Base-by-base conservation (phyloP, 768 basidiomycete species). In the Strobilomyces confusus region DNA sequence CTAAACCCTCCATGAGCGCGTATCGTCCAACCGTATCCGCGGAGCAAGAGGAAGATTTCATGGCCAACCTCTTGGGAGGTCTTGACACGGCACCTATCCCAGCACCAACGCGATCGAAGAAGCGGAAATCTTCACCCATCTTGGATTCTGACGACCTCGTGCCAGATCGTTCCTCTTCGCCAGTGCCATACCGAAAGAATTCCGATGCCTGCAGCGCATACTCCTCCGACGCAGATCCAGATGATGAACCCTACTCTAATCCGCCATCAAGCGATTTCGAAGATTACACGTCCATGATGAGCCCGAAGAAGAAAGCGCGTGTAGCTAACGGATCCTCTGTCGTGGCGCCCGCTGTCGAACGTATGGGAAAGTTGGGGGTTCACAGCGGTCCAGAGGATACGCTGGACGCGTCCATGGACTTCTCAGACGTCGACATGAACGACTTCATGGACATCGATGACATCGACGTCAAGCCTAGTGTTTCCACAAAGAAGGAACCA, bases 11-110 rank as follows among this genome's bases (percentile, higher is more conserved):
- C 12, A 86, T 92, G 56, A 86, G 77, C 68, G 89, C 86, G 14
- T 98, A 98, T 67, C 80, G 92, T 29, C 86, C 89, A 1, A 76
- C 76, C 0, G 80, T 86, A 13, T 86, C 89, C 9, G 84, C 77
- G 13, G 87, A 85, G 48, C 82, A 93, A 61, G 97, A 98, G 67
- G 77, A 81, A 36, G 92, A 95, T 59, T 92, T 99, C 59, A 89
- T 99, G 91, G 81, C 83, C 0, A 80, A 79, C 34, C 71, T 99
- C 1, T 73, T 99, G 11, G 87, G 84, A 9, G 80, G 74, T 20
- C 80, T 95, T 68, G 90, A 91, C 55, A 69, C 72, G 5, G 63
- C 72, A 11, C 71, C 80, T 12, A 63, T 69, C 25, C 65, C 78
- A 12, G 58, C 72, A 4, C 69, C 69, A 3, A 51, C 51, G 25